Percentiles rank a stretch among this genome's conserved stretches.
phyloP scores from a whole-genome alignment of 495 filamentous ascomycete species.

The Trichoderma asperelloides region DNA sequence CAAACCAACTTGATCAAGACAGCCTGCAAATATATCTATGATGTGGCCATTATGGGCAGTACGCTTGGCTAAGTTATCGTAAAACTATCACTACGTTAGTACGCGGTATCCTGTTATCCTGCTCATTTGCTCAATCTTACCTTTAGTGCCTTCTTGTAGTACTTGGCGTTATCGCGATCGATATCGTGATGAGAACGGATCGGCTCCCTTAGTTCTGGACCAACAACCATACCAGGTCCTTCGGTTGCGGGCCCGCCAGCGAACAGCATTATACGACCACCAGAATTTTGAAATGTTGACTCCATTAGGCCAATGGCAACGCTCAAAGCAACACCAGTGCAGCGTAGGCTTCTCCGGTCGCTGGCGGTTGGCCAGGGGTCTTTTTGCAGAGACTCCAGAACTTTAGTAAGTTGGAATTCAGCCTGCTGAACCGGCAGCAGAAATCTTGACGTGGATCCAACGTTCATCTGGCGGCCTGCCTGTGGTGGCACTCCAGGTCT shows the following conservation, averaged over 20 bases:
- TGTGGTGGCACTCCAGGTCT: slow-evolving; percentile 69
- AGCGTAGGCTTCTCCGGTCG: slow-evolving; percentile 84
- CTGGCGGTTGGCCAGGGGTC: slow-evolving; percentile 97
- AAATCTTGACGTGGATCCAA: slow-evolving; percentile 82
- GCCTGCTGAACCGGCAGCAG: slow-evolving; percentile 90
- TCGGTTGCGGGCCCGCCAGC: slow-evolving; percentile 92
- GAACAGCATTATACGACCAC: slow-evolving; percentile 95
- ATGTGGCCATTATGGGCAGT: slow-evolving; percentile 95
- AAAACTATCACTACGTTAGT: slow-evolving; percentile 59
- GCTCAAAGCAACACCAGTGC: slow-evolving; percentile 91
- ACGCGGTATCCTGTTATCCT: neutral
- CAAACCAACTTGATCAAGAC: slow-evolving; percentile 94
- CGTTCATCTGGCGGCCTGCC: slow-evolving; percentile 59
- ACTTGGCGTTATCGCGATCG: slow-evolving; percentile 97
- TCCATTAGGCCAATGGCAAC: slow-evolving; percentile 91
- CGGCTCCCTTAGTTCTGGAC: slow-evolving; percentile 91
- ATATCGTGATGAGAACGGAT: slow-evolving; percentile 99
- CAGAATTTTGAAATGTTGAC: slow-evolving; percentile 89
- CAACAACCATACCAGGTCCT: slow-evolving; percentile 93
- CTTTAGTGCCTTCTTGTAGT: slow-evolving; percentile 98
- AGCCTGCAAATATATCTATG: slow-evolving; percentile 96
- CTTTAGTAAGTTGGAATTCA: slow-evolving; percentile 96
- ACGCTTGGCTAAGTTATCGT: slow-evolving; percentile 92
- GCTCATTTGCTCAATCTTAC: slow-evolving; percentile 34
- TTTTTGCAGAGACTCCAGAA: slow-evolving; percentile 91